Conservation (phyloP, 345 rosid genomes). For the Erysimum cheiranthoides region DNA sequence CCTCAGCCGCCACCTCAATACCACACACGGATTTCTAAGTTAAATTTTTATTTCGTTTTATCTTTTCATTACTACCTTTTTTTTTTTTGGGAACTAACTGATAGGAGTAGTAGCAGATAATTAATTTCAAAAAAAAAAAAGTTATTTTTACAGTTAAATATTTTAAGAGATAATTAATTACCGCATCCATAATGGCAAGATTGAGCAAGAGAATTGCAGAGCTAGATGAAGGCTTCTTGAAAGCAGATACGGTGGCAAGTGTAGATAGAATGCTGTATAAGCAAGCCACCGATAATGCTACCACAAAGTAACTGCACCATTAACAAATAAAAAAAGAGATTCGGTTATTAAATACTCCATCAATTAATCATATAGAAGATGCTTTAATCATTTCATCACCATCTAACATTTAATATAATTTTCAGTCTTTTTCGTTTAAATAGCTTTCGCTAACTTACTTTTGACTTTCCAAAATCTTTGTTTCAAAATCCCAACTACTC, state of each 20-base stretch:
- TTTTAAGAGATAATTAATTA: conserved; percentile 30
- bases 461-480: conserved; percentile 32
- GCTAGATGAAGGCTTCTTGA: conserved; percentile 50
- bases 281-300: conserved; percentile 71
- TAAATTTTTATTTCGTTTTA: too few relatives aligned
- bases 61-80: too few relatives aligned
- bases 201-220: conserved; percentile 50
- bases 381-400: conserved; percentile 1
- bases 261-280: conserved; percentile 62
- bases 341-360: not conserved
- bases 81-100: too few relatives aligned
- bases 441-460: conserved; percentile 10
- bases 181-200: conserved; percentile 66
- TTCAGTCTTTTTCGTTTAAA: not conserved
- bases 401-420: conserved; percentile 11
- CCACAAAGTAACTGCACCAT: conserved; percentile 70
- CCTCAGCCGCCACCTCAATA: too few relatives aligned
- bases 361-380: not conserved
- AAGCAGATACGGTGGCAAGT: conserved; percentile 56
- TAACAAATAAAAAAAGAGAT: not conserved
- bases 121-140: too few relatives aligned
- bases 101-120: too few relatives aligned
- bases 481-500: conserved; percentile 38
- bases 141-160: not conserved
- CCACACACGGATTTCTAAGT: too few relatives aligned